These are phyloP conservation scores for Dalbergia oliveri DNA, from an alignment of 306 rosid genomes.

Conservation along the genomic window DNA sequence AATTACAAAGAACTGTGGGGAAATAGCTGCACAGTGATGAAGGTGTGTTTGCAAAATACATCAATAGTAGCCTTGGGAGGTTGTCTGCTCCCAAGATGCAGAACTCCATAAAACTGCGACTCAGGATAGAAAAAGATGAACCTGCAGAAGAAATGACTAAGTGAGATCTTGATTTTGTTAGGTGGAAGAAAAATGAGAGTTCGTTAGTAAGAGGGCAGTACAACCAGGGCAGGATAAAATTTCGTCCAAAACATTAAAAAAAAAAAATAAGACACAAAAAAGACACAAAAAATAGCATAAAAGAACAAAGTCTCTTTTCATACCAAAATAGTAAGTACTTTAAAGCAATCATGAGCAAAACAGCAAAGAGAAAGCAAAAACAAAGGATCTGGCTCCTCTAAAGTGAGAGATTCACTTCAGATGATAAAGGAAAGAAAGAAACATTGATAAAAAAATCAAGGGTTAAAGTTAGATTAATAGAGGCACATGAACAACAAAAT, in stretches of 20 bases:
- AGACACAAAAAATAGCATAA: neutral
- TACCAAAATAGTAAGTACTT: neutral
- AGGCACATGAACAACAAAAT: neutral
- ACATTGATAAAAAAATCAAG: neutral
- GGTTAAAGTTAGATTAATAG: neutral
- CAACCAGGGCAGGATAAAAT: neutral
- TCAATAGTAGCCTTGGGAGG: conserved; percentile 84
- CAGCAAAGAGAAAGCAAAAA: conserved; percentile 4
- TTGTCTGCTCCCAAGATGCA: conserved; percentile 85
- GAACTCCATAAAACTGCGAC: conserved; percentile 83
- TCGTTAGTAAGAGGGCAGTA: conserved; percentile 4
- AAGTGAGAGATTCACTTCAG: neutral
- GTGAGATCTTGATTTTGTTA: neutral
- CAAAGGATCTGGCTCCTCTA: conserved; percentile 8
- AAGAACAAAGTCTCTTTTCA: neutral
- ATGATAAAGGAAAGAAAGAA: neutral
- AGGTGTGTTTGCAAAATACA: conserved; percentile 93
- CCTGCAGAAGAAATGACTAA: conserved; percentile 63
- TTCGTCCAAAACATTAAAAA: neutral
- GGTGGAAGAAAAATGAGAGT: neutral
- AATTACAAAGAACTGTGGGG: conserved; percentile 89
- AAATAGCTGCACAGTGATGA: conserved; percentile 79
- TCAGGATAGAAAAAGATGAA: conserved; percentile 73
- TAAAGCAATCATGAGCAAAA: neutral
- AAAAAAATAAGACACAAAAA: too few relatives aligned